Base-by-base conservation (phyloP, 768 basidiomycete species). In the Agrocybe pediades region DNA sequence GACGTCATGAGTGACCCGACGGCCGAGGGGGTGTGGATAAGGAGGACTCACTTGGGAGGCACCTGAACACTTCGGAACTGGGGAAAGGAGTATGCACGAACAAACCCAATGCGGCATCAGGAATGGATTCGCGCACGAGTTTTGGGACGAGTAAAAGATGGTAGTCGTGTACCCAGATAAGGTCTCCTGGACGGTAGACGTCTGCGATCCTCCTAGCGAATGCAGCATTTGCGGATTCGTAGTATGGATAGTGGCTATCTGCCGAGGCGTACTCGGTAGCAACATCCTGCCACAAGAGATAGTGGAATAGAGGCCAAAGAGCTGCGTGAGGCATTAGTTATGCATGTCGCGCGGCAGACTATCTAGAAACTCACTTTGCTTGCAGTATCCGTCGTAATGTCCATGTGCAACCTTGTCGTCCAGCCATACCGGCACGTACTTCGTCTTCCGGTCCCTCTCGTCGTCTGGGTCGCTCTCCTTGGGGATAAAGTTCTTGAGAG, bases 61-160 rank as follows among this genome's bases (percentile, higher is more conserved):
- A 96, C 51, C 95, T 79, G 79, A 98, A 99, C 59, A 98, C 89
- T 66, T 99, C 96, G 56, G 89, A 92, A 67, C 88, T 92, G 4
- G 96, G 96, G 87, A 98, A 98, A 11, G 96, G 95, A 1, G 96
- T 98, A 73, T 99, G 96, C 41, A 98, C 89, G 72, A 98, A 99
- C 56, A 99, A 82, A 3, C 95, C 96, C 39, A 96, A 76, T 55
- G 87, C 82, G 44, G 83, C 86, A 33, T 86, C 78, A 48, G 85
- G 77, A 25, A 92, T 74, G 15, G 81, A 71, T 65, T 83, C 84
- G 49, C 96, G 85, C 51, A 98, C 74, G 62, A 96, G 79, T 63
- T 87, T 76, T 6, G 96, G 96, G 2, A 93, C 86, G 52, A 98
- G 85, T 50, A 98, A 82, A 27, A 98, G 80, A 67, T 99, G 96